Evolutionary conservation across 1,284 basidiomycete genomes (phyloP).

Genomic region (Rhodotorula sp.): DNA sequence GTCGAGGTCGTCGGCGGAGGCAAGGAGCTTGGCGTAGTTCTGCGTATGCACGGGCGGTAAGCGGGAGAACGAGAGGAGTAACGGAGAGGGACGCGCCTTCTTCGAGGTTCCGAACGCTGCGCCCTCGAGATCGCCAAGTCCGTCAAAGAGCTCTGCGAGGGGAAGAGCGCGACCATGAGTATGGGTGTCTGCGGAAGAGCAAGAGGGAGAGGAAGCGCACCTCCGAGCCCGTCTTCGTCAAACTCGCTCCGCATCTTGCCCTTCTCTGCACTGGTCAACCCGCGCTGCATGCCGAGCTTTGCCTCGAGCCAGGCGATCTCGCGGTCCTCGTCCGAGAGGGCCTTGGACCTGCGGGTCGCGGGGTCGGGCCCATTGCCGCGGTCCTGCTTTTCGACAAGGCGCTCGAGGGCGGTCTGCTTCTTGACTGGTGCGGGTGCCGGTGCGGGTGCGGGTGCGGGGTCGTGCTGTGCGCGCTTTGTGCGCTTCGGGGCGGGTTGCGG

Average conservation of each 20-base stretch:
- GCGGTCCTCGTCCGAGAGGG: slow-evolving; percentile 67
- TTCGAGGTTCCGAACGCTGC: slow-evolving; percentile 49
- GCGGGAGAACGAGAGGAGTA: not conserved
- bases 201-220: slow-evolving; percentile 54
- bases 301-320: slow-evolving; percentile 77
- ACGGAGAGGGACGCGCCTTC: slow-evolving; percentile 38
- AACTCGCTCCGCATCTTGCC: slow-evolving; percentile 53
- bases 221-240: slow-evolving; percentile 60
- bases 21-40: slow-evolving; percentile 27
- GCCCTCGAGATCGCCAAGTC: slow-evolving; percentile 60
- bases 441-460: not conserved
- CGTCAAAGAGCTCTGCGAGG: slow-evolving; percentile 48
- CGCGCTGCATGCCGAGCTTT: slow-evolving; percentile 58
- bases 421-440: slow-evolving; percentile 1
- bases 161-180: not conserved
- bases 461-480: not conserved
- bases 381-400: slow-evolving; percentile 38
- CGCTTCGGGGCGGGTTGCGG: not conserved
- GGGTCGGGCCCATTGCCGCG: slow-evolving; percentile 44
- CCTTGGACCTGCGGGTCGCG: slow-evolving; percentile 48
- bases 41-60: slow-evolving; percentile 22
- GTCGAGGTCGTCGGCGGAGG: slow-evolving; percentile 46
- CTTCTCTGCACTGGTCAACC: slow-evolving; percentile 49
- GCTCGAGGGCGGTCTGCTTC: slow-evolving; percentile 38
- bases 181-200: not conserved